phyloP scores from a whole-genome alignment of 768 basidiomycete genomes.

The Pleurotus eryngii region DNA sequence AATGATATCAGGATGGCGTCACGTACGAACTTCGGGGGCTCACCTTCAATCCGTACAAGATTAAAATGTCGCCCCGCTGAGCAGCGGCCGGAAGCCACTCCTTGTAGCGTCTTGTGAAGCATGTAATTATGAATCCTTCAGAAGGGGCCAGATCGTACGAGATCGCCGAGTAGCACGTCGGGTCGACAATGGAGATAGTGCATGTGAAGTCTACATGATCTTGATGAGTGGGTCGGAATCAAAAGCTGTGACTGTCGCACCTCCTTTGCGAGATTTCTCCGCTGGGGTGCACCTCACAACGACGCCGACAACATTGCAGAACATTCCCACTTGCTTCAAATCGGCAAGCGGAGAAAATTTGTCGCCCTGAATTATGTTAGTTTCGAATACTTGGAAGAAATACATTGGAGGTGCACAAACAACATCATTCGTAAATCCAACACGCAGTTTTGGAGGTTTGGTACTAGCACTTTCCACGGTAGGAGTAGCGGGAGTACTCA shows the following conservation, averaged over 20 bases:
- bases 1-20: not conserved
- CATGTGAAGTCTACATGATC: slow-evolving; percentile 40
- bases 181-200: slow-evolving; percentile 48
- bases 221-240: not conserved
- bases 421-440: not conserved
- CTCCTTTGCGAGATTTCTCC: slow-evolving; percentile 13
- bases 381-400: no score
- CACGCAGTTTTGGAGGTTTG: not conserved
- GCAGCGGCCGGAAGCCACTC: slow-evolving; percentile 49
- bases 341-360: not conserved
- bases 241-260: slow-evolving; percentile 14
- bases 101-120: slow-evolving; percentile 45
- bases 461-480: not conserved
- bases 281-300: slow-evolving; percentile 6
- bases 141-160: slow-evolving; percentile 18
- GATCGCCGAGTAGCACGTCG: slow-evolving; percentile 34
- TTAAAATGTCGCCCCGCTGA: not conserved
- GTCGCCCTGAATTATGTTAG: not conserved
- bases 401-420: not conserved
- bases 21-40: no score
- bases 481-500: no score
- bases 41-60: slow-evolving; percentile 3
- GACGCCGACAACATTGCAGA: slow-evolving; percentile 11
- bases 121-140: slow-evolving; percentile 37
- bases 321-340: not conserved